Base-by-base conservation (phyloP, 2,329 filamentous ascomycete species). In the Fusarium sp. region DNA sequence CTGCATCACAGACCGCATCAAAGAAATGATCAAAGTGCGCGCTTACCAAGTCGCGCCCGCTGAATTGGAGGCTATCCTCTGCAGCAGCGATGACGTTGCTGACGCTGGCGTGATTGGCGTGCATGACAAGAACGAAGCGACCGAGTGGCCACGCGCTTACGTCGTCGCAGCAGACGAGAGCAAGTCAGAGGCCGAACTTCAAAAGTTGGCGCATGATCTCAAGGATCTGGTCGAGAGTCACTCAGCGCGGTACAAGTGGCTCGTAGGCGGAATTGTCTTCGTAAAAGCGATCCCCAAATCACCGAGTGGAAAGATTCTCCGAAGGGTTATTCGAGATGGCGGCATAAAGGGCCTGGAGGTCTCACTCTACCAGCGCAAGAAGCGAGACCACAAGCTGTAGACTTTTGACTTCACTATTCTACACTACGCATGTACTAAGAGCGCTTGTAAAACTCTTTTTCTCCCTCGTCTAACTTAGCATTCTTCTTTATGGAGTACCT, bases 281-380 rank as follows among this genome's bases (percentile, higher is more conserved):
- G 84, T 92, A 8, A 87, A 92, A 38, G 83, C 83, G 18, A 90
- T 95, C 36, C 92, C 92, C n/a, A 94, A 93, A 83, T 93, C 92
- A 67, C 87, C 90, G 6, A 86, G 84, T 47, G 85, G 85, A 3
- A 87, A 87, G 80, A 85, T 87, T 41, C 72, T 87, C 57, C 79
- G 85, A 26, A 77, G 85, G 55, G 66, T 86, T 42, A 77, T 86
- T 78, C 81, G 83, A 55, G 83, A 86, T 36, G 79, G 83, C 18
- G 73, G 81, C 45, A 82, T 83, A 72, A 74, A 74, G 75, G 78
- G 76, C n/a, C 66, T 81, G n/a, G 79, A 75, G 30, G 73, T 78
- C 54, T 55, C 64, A 41, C 68, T 77, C 4, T 78, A 78, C 72
- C 71, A 78, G 31, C 73, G 71, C 24, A 78, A 76, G 72, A 75